Evolutionary conservation across 306 rosid genomes (phyloP).

Genomic region (Castanea crenata): DNA sequence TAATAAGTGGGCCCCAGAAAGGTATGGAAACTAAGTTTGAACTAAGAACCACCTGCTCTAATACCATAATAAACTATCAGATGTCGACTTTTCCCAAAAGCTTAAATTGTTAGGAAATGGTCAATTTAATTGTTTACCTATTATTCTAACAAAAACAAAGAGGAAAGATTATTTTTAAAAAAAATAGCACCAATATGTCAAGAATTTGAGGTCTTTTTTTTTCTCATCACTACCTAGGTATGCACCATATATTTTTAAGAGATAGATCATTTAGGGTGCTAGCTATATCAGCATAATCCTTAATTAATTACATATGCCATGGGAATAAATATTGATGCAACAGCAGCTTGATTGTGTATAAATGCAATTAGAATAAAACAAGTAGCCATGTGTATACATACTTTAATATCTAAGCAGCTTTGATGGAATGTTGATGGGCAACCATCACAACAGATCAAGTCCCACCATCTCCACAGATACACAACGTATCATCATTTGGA

Average conservation of each 20-base stretch:
- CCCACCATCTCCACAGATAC: slow-evolving; percentile 98
- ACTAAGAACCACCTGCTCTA: too few species aligned
- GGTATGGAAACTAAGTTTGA: too few species aligned
- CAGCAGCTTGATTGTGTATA: not conserved
- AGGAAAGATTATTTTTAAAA: not conserved
- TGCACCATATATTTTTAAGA: too few species aligned
- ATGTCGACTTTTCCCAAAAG: too few species aligned
- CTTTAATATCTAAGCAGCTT: slow-evolving; percentile 80
- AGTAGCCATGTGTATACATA: slow-evolving; percentile 28
- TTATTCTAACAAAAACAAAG: too few species aligned
- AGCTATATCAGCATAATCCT: too few species aligned
- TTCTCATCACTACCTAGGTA: not conserved
- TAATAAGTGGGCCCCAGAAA: too few species aligned
- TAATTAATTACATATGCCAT: too few species aligned
- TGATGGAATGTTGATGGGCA: slow-evolving; percentile 98
- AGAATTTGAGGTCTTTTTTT: not conserved
- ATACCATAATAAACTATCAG: too few species aligned
- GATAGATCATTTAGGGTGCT: not conserved
- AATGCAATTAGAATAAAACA: slow-evolving; percentile 1
- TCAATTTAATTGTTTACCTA: too few species aligned
- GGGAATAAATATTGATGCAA: not conserved
- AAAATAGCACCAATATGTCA: slow-evolving; percentile 14
- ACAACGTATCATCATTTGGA: slow-evolving; percentile 94
- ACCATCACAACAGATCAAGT: slow-evolving; percentile 90
- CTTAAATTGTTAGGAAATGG: too few species aligned